Percentiles rank a stretch among this genome's conserved stretches.
Conservation (phyloP, 495 filamentous ascomycete genomes). For the Oleoguttula mirabilis region DNA sequence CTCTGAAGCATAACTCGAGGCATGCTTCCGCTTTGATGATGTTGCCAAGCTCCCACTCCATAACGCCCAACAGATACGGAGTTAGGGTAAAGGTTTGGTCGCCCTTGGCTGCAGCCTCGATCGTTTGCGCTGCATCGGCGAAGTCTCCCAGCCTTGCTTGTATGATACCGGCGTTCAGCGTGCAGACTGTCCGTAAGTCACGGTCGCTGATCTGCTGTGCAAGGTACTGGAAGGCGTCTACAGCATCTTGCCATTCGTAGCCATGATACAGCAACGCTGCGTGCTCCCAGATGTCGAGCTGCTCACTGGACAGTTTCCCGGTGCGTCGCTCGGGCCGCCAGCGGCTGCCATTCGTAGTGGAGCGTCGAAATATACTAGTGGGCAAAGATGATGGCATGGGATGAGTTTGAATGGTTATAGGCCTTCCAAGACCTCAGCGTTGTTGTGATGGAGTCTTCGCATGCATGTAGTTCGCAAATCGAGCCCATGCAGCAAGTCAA, state of each 20-base stretch:
- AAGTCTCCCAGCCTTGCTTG: slow-evolving; percentile 14
- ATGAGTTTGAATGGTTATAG: too few species aligned
- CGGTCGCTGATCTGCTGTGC: neutral
- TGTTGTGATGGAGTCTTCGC: too few species aligned
- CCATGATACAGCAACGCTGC: slow-evolving; percentile 17
- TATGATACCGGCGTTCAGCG: slow-evolving; percentile 12
- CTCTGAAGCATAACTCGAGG: neutral
- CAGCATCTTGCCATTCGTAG: slow-evolving; percentile 18
- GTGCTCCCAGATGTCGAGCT: slow-evolving; percentile 22
- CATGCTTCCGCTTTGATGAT: slow-evolving; percentile 5
- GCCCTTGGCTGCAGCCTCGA: neutral
- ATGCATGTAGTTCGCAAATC: too few species aligned
- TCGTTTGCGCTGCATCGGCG: neutral
- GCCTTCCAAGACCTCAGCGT: too few species aligned
- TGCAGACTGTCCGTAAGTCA: neutral
- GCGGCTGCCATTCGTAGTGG: too few species aligned
- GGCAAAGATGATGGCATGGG: too few species aligned
- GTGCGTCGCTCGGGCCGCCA: too few species aligned
- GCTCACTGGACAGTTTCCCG: neutral
- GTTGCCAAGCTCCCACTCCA: slow-evolving; percentile 8
- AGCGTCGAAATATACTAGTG: too few species aligned
- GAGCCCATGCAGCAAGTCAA: too few species aligned
- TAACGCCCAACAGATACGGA: slow-evolving; percentile 4
- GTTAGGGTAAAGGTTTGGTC: neutral
- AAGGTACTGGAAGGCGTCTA: slow-evolving; percentile 6